These are phyloP conservation scores for Ophiostoma angusticollis DNA, from an alignment of 2,329 filamentous ascomycete species.

Conservation along the genomic window DNA sequence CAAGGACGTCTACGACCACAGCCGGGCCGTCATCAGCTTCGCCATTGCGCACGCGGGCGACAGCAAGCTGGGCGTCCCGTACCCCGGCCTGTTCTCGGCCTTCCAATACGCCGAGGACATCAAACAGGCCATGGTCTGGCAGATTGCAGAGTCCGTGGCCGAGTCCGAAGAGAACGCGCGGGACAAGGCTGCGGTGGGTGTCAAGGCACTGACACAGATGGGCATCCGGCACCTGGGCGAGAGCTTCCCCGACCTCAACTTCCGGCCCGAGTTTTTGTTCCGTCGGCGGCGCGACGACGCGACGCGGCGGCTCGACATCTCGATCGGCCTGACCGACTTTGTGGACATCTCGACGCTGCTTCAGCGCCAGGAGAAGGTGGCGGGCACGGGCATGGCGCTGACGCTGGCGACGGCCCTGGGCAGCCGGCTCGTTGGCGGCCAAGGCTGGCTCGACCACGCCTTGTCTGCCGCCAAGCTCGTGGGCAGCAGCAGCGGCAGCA, in stretches of 20 bases:
- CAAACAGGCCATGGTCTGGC: slow-evolving; percentile 80
- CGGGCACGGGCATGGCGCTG: slow-evolving; percentile 86
- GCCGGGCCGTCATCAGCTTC: slow-evolving; percentile 58
- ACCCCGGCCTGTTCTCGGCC: slow-evolving; percentile 71
- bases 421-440: slow-evolving; percentile 65
- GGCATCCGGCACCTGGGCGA: slow-evolving; percentile 81
- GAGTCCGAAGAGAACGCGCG: slow-evolving; percentile 81
- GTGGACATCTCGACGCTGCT: slow-evolving; percentile 74
- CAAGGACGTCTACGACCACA: slow-evolving; percentile 74
- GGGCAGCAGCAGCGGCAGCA: slow-evolving; percentile 67
- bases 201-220: slow-evolving; percentile 77
- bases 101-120: slow-evolving; percentile 91
- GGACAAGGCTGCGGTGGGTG: slow-evolving; percentile 61
- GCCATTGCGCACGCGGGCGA: slow-evolving; percentile 69
- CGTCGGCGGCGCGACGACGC: slow-evolving; percentile 66
- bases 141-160: slow-evolving; percentile 67
- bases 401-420: slow-evolving; percentile 82
- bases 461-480: slow-evolving; percentile 69
- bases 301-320: slow-evolving; percentile 72
- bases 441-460: slow-evolving; percentile 80
- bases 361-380: slow-evolving; percentile 87
- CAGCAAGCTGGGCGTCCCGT: slow-evolving; percentile 66
- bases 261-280: slow-evolving; percentile 93
- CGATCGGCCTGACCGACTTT: slow-evolving; percentile 86
- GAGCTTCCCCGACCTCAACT: slow-evolving; percentile 73